Conservation (phyloP, 306 rosid genomes). For the Begonia masoniana region DNA sequence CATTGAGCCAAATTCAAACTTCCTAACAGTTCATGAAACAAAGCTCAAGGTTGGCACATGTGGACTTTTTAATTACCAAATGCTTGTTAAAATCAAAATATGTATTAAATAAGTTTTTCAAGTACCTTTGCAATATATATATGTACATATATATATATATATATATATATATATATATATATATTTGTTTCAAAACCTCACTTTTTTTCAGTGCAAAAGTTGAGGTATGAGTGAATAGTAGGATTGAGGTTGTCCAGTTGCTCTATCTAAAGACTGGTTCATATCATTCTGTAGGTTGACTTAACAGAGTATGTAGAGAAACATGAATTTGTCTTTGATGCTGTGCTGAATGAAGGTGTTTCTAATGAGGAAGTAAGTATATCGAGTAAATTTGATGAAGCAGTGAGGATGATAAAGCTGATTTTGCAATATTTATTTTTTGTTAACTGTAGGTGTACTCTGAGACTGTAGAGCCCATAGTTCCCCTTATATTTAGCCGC, state of each 20-base stretch:
- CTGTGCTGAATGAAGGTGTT: constrained; percentile 94
- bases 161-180: too few relatives aligned
- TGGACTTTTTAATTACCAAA: constrained; percentile 1
- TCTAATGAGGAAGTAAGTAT: constrained; percentile 77
- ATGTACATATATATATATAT: too few relatives aligned
- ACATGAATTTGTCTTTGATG: constrained; percentile 95
- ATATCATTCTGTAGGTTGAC: constrained; percentile 41
- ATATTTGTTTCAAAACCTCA: too few relatives aligned
- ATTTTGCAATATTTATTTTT: not conserved
- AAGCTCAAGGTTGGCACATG: constrained; percentile 55
- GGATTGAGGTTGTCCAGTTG: too few relatives aligned
- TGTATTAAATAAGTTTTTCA: too few relatives aligned
- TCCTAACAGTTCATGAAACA: constrained; percentile 85
- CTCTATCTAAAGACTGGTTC: too few relatives aligned
- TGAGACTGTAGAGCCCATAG: constrained; percentile 99
- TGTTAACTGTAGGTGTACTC: constrained; percentile 51
- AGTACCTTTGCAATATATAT: too few relatives aligned
- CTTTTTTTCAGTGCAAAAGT: too few relatives aligned
- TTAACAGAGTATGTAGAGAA: constrained; percentile 81
- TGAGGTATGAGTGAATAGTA: too few relatives aligned
- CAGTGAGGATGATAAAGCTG: not conserved
- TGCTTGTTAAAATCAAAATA: too few relatives aligned
- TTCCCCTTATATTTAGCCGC: constrained; percentile 92
- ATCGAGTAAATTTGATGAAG: not conserved
- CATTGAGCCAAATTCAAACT: constrained; percentile 62